Percentiles rank a stretch among this genome's conserved stretches.
phyloP scores from a whole-genome alignment of 129 eudicot species.

The Smallanthus sonchifolius region DNA sequence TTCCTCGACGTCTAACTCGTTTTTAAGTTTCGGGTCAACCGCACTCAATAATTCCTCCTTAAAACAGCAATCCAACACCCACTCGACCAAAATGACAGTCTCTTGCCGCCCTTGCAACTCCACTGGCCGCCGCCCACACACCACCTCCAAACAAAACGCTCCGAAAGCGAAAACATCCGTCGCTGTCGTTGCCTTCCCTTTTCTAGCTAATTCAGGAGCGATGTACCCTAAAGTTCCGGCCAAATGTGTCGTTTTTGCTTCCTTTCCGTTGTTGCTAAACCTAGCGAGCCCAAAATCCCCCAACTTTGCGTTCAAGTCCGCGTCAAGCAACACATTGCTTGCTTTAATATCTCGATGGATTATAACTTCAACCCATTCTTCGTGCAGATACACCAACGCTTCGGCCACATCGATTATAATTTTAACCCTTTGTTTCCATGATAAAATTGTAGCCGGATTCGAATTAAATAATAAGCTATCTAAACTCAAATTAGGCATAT shows the following conservation, averaged over 20 bases:
- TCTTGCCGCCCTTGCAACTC: slow-evolving; percentile 32
- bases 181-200: slow-evolving; percentile 39
- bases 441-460: slow-evolving; percentile 7
- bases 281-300: slow-evolving; percentile 53
- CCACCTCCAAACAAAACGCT: slow-evolving; percentile 36
- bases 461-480: slow-evolving; percentile 28
- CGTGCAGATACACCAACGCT: slow-evolving; percentile 41
- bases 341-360: slow-evolving; percentile 46
- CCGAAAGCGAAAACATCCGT: slow-evolving; percentile 46
- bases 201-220: slow-evolving; percentile 41
- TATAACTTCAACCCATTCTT: slow-evolving; percentile 41
- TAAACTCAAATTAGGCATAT: slow-evolving; percentile 39
- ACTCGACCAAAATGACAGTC: slow-evolving; percentile 28
- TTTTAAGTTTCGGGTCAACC: slow-evolving; percentile 15
- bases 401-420: slow-evolving; percentile 36
- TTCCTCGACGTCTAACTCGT: slow-evolving; percentile 4
- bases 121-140: slow-evolving; percentile 37
- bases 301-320: slow-evolving; percentile 27
- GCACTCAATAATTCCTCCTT: slow-evolving; percentile 13
- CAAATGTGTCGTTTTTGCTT: slow-evolving; percentile 38
- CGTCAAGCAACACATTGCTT: slow-evolving; percentile 40
- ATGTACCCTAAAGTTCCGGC: slow-evolving; percentile 45
- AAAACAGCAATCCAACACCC: slow-evolving; percentile 38
- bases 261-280: slow-evolving; percentile 30
- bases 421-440: slow-evolving; percentile 37